These are phyloP conservation scores for Dipteronia sinensis DNA, from an alignment of 345 rosid species.

Conservation along the genomic window DNA sequence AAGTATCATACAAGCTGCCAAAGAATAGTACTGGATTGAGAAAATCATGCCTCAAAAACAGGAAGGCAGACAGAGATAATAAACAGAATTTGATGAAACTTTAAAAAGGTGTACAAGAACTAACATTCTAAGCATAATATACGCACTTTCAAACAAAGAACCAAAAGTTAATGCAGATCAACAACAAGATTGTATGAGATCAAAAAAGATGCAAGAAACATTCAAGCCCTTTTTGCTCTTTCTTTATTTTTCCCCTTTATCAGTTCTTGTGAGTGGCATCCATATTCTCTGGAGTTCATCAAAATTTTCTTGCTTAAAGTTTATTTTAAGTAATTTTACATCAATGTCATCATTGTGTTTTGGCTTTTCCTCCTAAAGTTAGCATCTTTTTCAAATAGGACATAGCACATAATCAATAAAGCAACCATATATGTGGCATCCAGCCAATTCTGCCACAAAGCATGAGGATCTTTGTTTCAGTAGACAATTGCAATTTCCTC, in stretches of 20 bases:
- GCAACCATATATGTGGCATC: not conserved
- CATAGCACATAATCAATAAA: not conserved
- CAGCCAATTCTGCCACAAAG: not conserved
- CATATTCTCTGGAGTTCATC: not conserved
- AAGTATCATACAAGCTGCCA: not conserved
- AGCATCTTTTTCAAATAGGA: constrained; percentile 3
- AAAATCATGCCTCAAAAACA: not conserved
- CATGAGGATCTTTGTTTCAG: not conserved
- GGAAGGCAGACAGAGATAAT: not conserved
- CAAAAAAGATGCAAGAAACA: not conserved
- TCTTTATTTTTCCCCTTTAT: not conserved
- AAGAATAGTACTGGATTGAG: not conserved
- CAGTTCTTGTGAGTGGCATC: not conserved
- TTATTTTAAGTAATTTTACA: not conserved
- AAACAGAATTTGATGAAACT: not conserved
- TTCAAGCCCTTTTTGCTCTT: too few relatives aligned
- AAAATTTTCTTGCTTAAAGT: not conserved
- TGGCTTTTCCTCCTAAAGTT: constrained; percentile 4
- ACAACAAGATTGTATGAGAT: not conserved
- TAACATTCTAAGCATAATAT: not conserved
- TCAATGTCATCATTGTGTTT: not conserved
- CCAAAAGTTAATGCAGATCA: not conserved
- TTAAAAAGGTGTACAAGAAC: not conserved
- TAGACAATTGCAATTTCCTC: not conserved
- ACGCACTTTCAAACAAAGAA: not conserved